Conservation (phyloP, 1,284 basidiomycete species). For the Clitocybe nebularis region DNA sequence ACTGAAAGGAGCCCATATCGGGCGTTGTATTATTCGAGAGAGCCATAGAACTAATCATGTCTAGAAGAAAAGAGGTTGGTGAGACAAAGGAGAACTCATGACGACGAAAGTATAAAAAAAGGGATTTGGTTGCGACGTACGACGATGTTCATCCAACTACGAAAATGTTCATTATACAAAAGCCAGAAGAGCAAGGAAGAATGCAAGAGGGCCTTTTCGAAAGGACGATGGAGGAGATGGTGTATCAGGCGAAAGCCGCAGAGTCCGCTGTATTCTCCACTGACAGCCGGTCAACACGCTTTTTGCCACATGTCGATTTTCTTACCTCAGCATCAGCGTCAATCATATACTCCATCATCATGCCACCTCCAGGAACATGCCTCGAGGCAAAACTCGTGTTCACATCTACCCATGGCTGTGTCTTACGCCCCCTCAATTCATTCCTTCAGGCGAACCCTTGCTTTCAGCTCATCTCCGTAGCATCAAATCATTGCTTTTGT, state of each 20-base stretch:
- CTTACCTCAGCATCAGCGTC: conserved; percentile 17
- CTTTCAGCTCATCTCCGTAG: no score
- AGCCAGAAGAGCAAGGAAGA: background rate
- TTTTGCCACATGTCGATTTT: conserved; percentile 20
- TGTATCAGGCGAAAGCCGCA: conserved; percentile 9
- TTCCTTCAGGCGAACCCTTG: no score
- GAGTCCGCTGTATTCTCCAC: conserved; percentile 11
- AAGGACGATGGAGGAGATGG: conserved; percentile 13
- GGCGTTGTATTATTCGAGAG: conserved; percentile 11
- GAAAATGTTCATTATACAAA: conserved; percentile 14
- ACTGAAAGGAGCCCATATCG: conserved; percentile 6
- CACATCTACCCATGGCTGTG: background rate
- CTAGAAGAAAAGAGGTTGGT: background rate
- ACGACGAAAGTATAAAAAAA: conserved; percentile 6
- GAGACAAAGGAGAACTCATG: background rate
- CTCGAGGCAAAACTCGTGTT: conserved; percentile 15
- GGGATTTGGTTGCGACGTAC: conserved; percentile 12
- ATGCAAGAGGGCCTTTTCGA: background rate
- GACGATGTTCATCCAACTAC: conserved; percentile 17
- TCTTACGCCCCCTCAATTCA: no score
- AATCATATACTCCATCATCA: conserved; percentile 10
- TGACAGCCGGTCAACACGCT: conserved; percentile 17
- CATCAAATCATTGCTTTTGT: no score
- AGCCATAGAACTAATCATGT: background rate
- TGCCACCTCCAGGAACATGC: conserved; percentile 12